phyloP scores from a whole-genome alignment of 2,329 filamentous ascomycete genomes.

The Claviceps sp. region DNA sequence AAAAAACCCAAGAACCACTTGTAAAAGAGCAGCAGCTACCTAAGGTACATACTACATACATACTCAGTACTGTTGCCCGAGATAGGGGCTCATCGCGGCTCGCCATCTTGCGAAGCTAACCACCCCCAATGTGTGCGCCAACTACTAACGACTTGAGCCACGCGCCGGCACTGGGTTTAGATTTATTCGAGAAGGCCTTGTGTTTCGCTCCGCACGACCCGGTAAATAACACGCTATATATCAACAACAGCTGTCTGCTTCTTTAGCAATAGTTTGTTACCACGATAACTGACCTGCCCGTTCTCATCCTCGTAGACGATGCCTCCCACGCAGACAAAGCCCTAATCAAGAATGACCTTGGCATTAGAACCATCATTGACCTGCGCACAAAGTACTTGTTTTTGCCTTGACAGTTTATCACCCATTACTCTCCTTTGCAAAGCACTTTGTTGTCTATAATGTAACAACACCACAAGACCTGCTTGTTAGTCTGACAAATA shows the following conservation, averaged over 20 bases:
- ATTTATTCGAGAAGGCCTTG: conserved; percentile 42
- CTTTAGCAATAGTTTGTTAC: no score
- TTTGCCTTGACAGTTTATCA: not conserved
- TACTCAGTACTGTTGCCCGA: no score
- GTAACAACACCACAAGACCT: not conserved
- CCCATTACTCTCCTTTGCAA: not conserved
- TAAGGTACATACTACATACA: no score
- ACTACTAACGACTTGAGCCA: not conserved
- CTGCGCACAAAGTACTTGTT: conserved; percentile 54
- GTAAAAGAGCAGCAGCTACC: no score
- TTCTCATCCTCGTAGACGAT: conserved; percentile 42
- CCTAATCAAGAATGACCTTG: conserved; percentile 43
- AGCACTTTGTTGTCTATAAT: no score
- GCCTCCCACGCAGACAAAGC: conserved; percentile 52
- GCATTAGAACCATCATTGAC: conserved; percentile 63
- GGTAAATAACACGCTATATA: conserved; percentile 19
- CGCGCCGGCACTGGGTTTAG: not conserved
- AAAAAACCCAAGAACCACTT: no score
- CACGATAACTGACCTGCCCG: not conserved
- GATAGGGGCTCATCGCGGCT: no score
- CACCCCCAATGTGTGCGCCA: not conserved
- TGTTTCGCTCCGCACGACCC: conserved; percentile 56
- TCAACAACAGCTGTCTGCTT: not conserved
- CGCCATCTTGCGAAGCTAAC: no score
- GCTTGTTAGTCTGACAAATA: not conserved